Evolutionary conservation across 805 yeast species (phyloP).

Genomic region (Kockiozyma suomiensis): DNA sequence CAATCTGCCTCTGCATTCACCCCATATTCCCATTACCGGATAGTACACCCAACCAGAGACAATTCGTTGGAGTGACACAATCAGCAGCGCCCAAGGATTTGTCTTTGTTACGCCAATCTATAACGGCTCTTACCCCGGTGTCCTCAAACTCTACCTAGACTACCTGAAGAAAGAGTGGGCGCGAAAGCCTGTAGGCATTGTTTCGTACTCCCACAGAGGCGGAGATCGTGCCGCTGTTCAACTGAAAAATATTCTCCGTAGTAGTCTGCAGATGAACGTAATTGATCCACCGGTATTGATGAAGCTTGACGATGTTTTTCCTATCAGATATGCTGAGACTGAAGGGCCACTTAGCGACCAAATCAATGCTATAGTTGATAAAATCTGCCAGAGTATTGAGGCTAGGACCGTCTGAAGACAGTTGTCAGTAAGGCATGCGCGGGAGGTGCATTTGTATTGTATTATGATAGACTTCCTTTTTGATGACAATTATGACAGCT

Average conservation of each 20-base stretch:
- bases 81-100: constrained; percentile 36
- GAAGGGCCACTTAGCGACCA: not conserved
- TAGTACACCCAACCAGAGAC: constrained; percentile 23
- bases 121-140: constrained; percentile 47
- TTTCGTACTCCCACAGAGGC: constrained; percentile 36
- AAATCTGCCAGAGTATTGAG: too few relatives aligned
- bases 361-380: not conserved
- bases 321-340: not conserved
- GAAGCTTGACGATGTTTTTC: not conserved
- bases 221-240: constrained; percentile 15
- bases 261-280: constrained; percentile 8
- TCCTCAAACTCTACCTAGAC: constrained; percentile 46
- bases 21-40: constrained; percentile 22
- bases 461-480: too few relatives aligned
- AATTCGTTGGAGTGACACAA: constrained; percentile 12
- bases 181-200: constrained; percentile 43
- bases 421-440: too few relatives aligned
- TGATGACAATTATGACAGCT: too few relatives aligned
- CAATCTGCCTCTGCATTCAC: constrained; percentile 17
- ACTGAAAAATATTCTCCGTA: not conserved
- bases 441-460: too few relatives aligned
- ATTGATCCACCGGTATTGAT: constrained; percentile 9
- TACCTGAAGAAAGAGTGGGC: constrained; percentile 44
- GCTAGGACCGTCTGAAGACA: too few relatives aligned
- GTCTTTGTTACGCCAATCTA: constrained; percentile 47